Evolutionary conservation across 768 basidiomycete species (phyloP), one percentile per base, ranked within the genome.

Genomic region (Podaxis sp.): DNA sequence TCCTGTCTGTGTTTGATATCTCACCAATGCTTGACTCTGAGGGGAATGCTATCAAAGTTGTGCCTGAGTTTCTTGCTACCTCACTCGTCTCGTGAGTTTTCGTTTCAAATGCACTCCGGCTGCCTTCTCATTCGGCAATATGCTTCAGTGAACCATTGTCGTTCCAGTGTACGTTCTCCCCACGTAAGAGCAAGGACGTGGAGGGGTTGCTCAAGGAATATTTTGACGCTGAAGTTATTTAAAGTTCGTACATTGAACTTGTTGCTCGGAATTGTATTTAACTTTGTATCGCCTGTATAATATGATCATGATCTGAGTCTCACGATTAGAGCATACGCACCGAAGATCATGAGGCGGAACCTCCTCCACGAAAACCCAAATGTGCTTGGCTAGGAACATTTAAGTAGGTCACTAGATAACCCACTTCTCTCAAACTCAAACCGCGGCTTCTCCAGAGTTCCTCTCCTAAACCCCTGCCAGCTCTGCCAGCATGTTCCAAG

Each of bases 1-100:
- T 66, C 55, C 60, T 67, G 56, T 53, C 67, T 40, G 22, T 58
- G 22, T 66, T 58, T 51, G 65, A 70, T 57, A 68, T 67, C 17
- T 66, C 64, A 26, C 59, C 59, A 24, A 49, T 22, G 30, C 51
- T 52, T 30, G 54, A 66, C n/a, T 49, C 33, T 17, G 50, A 56
- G 4, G 63, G 66, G 2, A 60, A 65, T 13, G 26, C 64, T 0
- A 60, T 64, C 37, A 52, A 59, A 13, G 52, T 60, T 12, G 40
- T 37, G 15, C 17, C 56, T 24, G 41, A 60, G 44, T 55, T 50
- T 17, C 4, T 41, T 4, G 17, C 46, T 13, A 20, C 2, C n/a
- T 58, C 50, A 0, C 2, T 60, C 11, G 17, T 50, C 30, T 64
- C 53, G 64, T 64, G n/a, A 56, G 64, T 51, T 20, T 3, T 33